Conservation (phyloP, 257 asterid species). For the Gentiana straminea region DNA sequence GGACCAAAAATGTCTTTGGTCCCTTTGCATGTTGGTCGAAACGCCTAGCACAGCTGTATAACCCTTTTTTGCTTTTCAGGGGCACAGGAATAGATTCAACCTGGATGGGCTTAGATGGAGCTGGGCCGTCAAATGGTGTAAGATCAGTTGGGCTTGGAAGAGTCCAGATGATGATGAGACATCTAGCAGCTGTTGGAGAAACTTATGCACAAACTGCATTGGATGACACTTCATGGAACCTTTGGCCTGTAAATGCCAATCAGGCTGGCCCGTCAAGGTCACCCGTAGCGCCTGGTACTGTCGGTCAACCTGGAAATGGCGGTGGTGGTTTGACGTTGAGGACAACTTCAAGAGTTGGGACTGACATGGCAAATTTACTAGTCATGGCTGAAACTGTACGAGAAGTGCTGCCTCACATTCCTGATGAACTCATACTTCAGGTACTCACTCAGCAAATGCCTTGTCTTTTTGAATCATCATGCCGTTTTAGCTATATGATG, state of each 20-base stretch:
- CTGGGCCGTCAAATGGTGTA: constrained; percentile 46
- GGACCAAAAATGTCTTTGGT: no score
- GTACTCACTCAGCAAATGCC: constrained; percentile 13
- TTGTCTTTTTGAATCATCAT: background rate
- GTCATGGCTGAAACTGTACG: constrained; percentile 74
- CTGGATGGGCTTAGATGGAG: constrained; percentile 68
- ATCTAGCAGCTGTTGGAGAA: constrained; percentile 86
- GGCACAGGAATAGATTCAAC: constrained; percentile 48
- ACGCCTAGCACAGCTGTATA: no score
- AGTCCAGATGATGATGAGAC: constrained; percentile 90
- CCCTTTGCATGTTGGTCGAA: no score
- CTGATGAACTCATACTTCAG: constrained; percentile 66
- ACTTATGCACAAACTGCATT: constrained; percentile 66
- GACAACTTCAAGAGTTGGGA: constrained; percentile 25
- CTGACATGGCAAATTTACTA: constrained; percentile 41
- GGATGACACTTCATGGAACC: constrained; percentile 66
- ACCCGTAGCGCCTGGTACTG: constrained; percentile 27
- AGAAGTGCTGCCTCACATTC: constrained; percentile 77
- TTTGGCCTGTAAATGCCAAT: constrained; percentile 55
- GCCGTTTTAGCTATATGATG: background rate
- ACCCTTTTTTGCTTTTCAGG: constrained; percentile 20
- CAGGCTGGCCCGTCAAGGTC: constrained; percentile 65
- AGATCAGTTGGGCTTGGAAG: constrained; percentile 48
- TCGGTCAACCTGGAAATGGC: constrained; percentile 25
- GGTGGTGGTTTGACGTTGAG: constrained; percentile 43